These are phyloP conservation scores for Ophiostoma australiae DNA, from an alignment of 2,329 filamentous ascomycete genomes.

Conservation along the genomic window DNA sequence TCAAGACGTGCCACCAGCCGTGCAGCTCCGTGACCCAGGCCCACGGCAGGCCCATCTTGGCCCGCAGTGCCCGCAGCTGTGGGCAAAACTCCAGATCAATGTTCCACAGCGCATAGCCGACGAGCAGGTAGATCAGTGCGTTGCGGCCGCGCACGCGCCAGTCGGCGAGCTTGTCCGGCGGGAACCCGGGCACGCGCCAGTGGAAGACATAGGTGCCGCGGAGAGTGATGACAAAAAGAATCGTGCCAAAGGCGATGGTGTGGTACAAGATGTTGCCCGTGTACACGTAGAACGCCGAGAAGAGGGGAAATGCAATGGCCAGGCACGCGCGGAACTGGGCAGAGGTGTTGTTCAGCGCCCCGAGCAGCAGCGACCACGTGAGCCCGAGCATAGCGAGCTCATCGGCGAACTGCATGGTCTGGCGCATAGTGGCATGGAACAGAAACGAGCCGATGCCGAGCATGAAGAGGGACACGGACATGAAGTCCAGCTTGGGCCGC, in stretches of 20 bases:
- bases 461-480: constrained; percentile 39
- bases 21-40: constrained; percentile 54
- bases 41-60: constrained; percentile 48
- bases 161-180: constrained; percentile 29
- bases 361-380: constrained; percentile 48
- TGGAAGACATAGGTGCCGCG: constrained; percentile 37
- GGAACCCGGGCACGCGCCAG: constrained; percentile 30
- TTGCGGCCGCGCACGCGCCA: constrained; percentile 32
- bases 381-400: constrained; percentile 56
- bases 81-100: constrained; percentile 51
- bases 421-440: constrained; percentile 43
- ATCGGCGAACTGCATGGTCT: constrained; percentile 44
- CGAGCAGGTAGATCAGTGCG: constrained; percentile 36
- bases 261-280: constrained; percentile 42
- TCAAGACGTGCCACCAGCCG: constrained; percentile 60
- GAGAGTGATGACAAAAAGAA: constrained; percentile 34
- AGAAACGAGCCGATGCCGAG: constrained; percentile 42
- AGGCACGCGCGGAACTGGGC: constrained; percentile 39
- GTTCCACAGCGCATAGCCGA: constrained; percentile 52
- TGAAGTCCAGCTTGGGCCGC: constrained; percentile 35
- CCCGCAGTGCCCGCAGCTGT: constrained; percentile 43
- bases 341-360: constrained; percentile 41
- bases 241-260: constrained; percentile 35
- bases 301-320: constrained; percentile 38
- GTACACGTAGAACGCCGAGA: constrained; percentile 41